Evolutionary conservation across 805 yeast species (phyloP).

Genomic region (Ogataea chonburiensis): DNA sequence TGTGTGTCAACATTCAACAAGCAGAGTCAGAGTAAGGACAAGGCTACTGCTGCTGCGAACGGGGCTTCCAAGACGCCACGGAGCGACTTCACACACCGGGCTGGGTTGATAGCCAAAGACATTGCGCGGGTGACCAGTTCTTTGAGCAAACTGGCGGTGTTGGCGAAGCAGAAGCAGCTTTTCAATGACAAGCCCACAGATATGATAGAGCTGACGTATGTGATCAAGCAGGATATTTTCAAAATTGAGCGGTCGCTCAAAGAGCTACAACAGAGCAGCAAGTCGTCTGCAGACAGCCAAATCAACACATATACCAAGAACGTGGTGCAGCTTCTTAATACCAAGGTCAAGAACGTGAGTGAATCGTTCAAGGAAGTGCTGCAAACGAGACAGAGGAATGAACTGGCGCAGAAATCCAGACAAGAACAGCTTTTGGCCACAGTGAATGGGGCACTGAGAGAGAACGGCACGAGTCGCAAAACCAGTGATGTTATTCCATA

Average conservation of each 20-base stretch:
- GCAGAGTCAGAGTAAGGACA: slow-evolving; percentile 36
- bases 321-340: slow-evolving; percentile 82
- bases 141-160: slow-evolving; percentile 68
- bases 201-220: slow-evolving; percentile 85
- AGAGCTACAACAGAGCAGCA: slow-evolving; percentile 51
- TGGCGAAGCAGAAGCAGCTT: slow-evolving; percentile 87
- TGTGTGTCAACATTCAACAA: slow-evolving; percentile 78
- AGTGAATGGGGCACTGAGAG: slow-evolving; percentile 28
- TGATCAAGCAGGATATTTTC: slow-evolving; percentile 83
- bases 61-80: slow-evolving; percentile 34
- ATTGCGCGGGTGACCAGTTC: slow-evolving; percentile 82
- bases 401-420: slow-evolving; percentile 73
- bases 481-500: slow-evolving; percentile 25
- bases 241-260: slow-evolving; percentile 71
- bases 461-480: slow-evolving; percentile 4
- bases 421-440: slow-evolving; percentile 79
- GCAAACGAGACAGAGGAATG: slow-evolving; percentile 81
- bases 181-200: slow-evolving; percentile 94
- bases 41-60: slow-evolving; percentile 24
- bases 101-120: slow-evolving; percentile 83
- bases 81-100: slow-evolving; percentile 66
- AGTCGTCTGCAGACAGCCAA: slow-evolving; percentile 52
- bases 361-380: slow-evolving; percentile 90
- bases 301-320: slow-evolving; percentile 74
- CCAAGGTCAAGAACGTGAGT: slow-evolving; percentile 87